Percentiles rank a stretch among this genome's conserved stretches.
These are phyloP conservation scores for Verticillium zaregamsianum DNA, from an alignment of 2,329 filamentous ascomycete genomes.

Conservation along the genomic window DNA sequence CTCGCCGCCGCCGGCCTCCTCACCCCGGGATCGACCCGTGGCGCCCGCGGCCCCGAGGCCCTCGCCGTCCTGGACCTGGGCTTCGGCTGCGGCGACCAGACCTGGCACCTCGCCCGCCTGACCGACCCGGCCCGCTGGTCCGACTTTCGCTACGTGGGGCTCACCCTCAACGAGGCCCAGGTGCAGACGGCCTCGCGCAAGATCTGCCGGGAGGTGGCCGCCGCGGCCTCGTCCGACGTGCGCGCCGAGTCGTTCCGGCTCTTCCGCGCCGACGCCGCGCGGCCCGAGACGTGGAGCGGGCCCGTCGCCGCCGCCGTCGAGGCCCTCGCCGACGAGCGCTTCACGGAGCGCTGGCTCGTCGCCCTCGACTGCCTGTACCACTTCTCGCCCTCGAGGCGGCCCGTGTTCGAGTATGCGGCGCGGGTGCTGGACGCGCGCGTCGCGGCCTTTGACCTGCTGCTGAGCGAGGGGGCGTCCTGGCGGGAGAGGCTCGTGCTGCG, in stretches of 20 bases:
- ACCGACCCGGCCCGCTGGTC: slow-evolving; percentile 15
- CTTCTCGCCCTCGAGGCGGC: slow-evolving; percentile 46
- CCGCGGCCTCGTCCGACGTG: neutral
- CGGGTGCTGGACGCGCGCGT: slow-evolving; percentile 38
- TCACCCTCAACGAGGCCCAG: slow-evolving; percentile 46
- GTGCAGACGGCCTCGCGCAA: slow-evolving; percentile 29
- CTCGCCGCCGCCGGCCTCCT: slow-evolving; percentile 37
- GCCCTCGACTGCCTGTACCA: slow-evolving; percentile 55
- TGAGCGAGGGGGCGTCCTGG: slow-evolving; percentile 24
- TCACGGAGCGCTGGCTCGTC: slow-evolving; percentile 42
- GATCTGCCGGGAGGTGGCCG: slow-evolving; percentile 18
- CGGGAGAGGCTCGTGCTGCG: slow-evolving; percentile 29
- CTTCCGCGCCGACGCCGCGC: slow-evolving; percentile 45
- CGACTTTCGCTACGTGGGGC: slow-evolving; percentile 44
- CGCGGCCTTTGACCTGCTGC: slow-evolving; percentile 52
- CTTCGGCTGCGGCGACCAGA: slow-evolving; percentile 57
- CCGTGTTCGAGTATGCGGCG: slow-evolving; percentile 37
- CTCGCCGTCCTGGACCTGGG: slow-evolving; percentile 48
- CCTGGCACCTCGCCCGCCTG: slow-evolving; percentile 35
- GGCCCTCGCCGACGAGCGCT: slow-evolving; percentile 17
- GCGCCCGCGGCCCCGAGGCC: slow-evolving; percentile 5
- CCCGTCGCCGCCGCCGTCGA: slow-evolving; percentile 19
- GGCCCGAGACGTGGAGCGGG: slow-evolving; percentile 36
- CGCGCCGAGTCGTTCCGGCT: slow-evolving; percentile 25
- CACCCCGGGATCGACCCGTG: slow-evolving; percentile 1